Evolutionary conservation across 129 eudicot species (phyloP), one percentile per base, ranked within the genome.

Genomic region (Artemisia argyi): DNA sequence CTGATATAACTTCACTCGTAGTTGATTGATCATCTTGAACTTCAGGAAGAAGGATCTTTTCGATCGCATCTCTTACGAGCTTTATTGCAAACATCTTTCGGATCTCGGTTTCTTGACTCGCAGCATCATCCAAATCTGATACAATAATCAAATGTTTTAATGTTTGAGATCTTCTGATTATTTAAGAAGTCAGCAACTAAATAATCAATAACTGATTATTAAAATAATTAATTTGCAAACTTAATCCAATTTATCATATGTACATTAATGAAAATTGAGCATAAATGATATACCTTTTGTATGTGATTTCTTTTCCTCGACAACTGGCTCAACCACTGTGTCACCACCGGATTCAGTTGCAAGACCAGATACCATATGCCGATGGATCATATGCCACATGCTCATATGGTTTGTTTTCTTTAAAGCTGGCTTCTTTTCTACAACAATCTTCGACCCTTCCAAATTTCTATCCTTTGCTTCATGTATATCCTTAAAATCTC

Each of bases 381-480:
- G 83, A 74, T 93, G 91, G 42, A 93, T 90, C 83, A 85, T 77
- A 39, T 72, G 81, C 98, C 98, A 93, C 98, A 93, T 89, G 80
- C 89, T 93, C 64, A 84, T 56, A 70, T 83, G 86, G 70, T 81
- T 87, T 7, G 39, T 76, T 73, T 89, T 80, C 80, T 78, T 76
- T 55, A 57, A 78, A 71, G 67, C 52, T 6, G 68, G 66, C 15
- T 71, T 55, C 53, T 78, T 71, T 78, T 56, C 73, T 52, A 64
- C 42, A 63, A 55, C 55, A 9, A 24, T 19, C 73, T 46, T 78
- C 73, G 68, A 71, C 73, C 68, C 73, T 18, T 65, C 32, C 18
- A 46, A 71, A 18, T 28, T 65, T 55, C 44, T 73, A 71, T 20
- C 30, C 1, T 64, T 46, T 48, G 47, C 18, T 24, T 71, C 24